These are phyloP conservation scores for Suillus occidentalis DNA, from an alignment of 768 basidiomycete genomes.

Conservation along the genomic window DNA sequence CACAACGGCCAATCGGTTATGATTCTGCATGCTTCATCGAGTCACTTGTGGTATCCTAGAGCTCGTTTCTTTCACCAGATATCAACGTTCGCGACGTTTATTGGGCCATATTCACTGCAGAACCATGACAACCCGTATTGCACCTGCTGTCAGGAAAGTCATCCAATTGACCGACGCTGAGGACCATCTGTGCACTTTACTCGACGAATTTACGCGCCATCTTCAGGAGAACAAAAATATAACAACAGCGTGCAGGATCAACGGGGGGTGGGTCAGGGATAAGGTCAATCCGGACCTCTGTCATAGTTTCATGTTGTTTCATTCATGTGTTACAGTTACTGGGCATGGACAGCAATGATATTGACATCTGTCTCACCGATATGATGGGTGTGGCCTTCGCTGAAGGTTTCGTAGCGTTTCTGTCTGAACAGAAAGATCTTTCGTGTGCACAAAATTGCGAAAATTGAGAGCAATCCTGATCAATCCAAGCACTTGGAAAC, in stretches of 20 bases:
- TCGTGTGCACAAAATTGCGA: constrained; percentile 58
- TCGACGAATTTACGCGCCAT: constrained; percentile 72
- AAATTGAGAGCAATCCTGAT: constrained; percentile 91
- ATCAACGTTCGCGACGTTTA: constrained; percentile 8
- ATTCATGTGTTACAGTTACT: constrained; percentile 57
- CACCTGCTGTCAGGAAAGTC: constrained; percentile 30
- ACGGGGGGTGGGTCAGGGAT: constrained; percentile 98
- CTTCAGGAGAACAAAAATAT: constrained; percentile 53
- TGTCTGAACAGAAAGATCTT: constrained; percentile 30
- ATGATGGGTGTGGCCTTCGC: constrained; percentile 94
- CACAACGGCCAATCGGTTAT: not conserved
- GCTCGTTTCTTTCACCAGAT: not conserved
- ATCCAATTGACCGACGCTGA: constrained; percentile 70
- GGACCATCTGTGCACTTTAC: constrained; percentile 65
- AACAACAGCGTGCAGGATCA: constrained; percentile 78
- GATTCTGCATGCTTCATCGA: not conserved
- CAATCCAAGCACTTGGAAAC: constrained; percentile 99
- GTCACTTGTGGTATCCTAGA: constrained; percentile 2
- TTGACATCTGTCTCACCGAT: constrained; percentile 87
- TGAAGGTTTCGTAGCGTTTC: constrained; percentile 65
- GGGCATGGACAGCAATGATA: constrained; percentile 79
- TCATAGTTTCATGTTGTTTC: constrained; percentile 13
- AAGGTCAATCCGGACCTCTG: constrained; percentile 59
- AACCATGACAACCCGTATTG: constrained; percentile 34
- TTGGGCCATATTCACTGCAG: constrained; percentile 10